A percentile compares a stretch with the other conserved stretches of the same genome.
Evolutionary conservation across 106 monocot genomes (phyloP).

Genomic region (Platanthera guangdongensis): DNA sequence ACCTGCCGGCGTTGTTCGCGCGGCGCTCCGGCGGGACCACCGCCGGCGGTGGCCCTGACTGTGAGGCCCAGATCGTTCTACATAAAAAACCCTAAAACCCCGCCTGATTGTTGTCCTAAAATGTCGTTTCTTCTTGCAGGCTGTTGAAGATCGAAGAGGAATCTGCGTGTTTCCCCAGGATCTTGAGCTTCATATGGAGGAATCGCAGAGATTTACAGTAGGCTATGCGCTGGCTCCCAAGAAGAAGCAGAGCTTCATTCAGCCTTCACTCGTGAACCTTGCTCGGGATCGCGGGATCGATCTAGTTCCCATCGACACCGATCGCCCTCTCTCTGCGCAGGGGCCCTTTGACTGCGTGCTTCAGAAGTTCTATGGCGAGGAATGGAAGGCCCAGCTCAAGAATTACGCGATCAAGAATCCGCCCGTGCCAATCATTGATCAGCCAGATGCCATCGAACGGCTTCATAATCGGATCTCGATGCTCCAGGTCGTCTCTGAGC

Average conservation of each 20-base stretch:
- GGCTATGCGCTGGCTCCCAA: conserved; percentile 50
- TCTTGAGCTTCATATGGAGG: background rate
- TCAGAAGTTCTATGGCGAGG: conserved; percentile 42
- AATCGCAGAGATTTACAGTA: conserved; percentile 3
- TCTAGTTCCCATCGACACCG: conserved; percentile 48
- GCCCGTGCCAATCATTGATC: conserved; percentile 32
- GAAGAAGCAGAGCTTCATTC: conserved; percentile 45
- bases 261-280: conserved; percentile 33
- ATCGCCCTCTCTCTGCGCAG: conserved; percentile 26
- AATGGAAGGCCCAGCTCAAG: conserved; percentile 34
- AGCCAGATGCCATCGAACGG: conserved; percentile 30
- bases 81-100: background rate
- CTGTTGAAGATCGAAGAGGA: conserved; percentile 1
- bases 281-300: conserved; percentile 34
- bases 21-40: too few species aligned
- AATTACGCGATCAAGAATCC: conserved; percentile 26
- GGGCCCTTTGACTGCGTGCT: conserved; percentile 39
- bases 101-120: background rate
- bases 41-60: too few species aligned
- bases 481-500: conserved; percentile 43
- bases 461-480: conserved; percentile 57
- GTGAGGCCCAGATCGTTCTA: too few species aligned
- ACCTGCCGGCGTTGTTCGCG: too few species aligned
- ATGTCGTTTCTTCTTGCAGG: conserved; percentile 7
- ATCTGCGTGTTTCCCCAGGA: background rate